phyloP scores from a whole-genome alignment of 768 basidiomycete species.

The Hygrophoropsis aurantiaca region DNA sequence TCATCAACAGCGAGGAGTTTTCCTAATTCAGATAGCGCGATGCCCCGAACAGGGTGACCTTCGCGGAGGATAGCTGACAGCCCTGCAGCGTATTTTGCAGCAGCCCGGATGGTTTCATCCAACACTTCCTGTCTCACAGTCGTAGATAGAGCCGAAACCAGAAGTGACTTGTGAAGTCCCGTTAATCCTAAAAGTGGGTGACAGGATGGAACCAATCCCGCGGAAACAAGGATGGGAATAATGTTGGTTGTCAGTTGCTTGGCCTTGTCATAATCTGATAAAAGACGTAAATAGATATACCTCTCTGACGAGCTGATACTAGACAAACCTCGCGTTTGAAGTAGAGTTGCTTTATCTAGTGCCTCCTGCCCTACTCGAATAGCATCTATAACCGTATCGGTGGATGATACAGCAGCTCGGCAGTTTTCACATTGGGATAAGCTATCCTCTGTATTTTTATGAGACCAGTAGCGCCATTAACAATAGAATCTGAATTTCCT shows the following conservation, averaged over 20 bases:
- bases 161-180: conserved; percentile 69
- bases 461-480: not conserved
- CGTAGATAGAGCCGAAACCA: conserved; percentile 49
- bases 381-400: conserved; percentile 60
- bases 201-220: conserved; percentile 59
- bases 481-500: conserved; percentile 4
- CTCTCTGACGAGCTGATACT: not conserved
- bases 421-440: conserved; percentile 57
- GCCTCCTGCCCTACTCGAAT: conserved; percentile 71
- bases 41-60: conserved; percentile 77
- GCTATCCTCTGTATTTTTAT: conserved; percentile 40
- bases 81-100: conserved; percentile 54
- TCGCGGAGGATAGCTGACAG: conserved; percentile 49
- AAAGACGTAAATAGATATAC: not conserved
- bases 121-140: conserved; percentile 47
- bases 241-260: conserved; percentile 62
- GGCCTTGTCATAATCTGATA: conserved; percentile 57
- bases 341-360: conserved; percentile 63
- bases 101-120: conserved; percentile 62
- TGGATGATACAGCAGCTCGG: conserved; percentile 43
- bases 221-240: conserved; percentile 60
- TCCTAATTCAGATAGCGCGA: conserved; percentile 77
- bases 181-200: conserved; percentile 78
- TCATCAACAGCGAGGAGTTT: conserved; percentile 83
- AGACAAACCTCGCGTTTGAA: conserved; percentile 58